Conservation (phyloP, 2,329 filamentous ascomycete genomes). For the Periconia sp. region DNA sequence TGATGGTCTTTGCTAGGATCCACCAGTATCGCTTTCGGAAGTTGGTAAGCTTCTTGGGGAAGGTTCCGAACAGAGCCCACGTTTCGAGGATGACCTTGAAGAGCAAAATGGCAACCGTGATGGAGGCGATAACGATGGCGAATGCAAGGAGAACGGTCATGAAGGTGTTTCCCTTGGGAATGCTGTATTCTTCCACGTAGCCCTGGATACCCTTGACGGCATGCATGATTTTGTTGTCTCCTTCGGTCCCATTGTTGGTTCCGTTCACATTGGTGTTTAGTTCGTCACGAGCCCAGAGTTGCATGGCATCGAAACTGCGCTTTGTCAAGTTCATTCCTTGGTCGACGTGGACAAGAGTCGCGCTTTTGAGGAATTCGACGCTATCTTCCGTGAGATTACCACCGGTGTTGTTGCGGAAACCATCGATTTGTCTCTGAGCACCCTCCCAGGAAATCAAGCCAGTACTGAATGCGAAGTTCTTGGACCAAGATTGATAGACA, state of each 20-base stretch:
- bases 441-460: constrained; percentile 80
- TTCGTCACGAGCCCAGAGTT: constrained; percentile 59
- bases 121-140: constrained; percentile 79
- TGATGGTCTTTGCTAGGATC: constrained; percentile 84
- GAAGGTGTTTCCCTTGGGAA: constrained; percentile 89
- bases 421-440: constrained; percentile 81
- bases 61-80: constrained; percentile 87
- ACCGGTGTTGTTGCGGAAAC: constrained; percentile 76
- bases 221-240: constrained; percentile 51
- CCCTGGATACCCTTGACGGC: constrained; percentile 75
- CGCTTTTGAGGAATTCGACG: constrained; percentile 72
- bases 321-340: constrained; percentile 59
- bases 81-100: constrained; percentile 89
- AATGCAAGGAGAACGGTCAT: constrained; percentile 93
- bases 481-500: constrained; percentile 85
- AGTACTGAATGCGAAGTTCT: constrained; percentile 91
- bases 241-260: constrained; percentile 42
- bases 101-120: constrained; percentile 82
- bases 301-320: constrained; percentile 51
- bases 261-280: constrained; percentile 30
- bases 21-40: constrained; percentile 98
- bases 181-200: constrained; percentile 79
- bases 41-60: constrained; percentile 74
- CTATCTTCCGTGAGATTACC: constrained; percentile 84
- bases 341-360: constrained; percentile 71